Percentiles rank a stretch among this genome's conserved stretches.
Conservation (phyloP, 1,284 basidiomycete genomes). For the Malassezia slooffiae region DNA sequence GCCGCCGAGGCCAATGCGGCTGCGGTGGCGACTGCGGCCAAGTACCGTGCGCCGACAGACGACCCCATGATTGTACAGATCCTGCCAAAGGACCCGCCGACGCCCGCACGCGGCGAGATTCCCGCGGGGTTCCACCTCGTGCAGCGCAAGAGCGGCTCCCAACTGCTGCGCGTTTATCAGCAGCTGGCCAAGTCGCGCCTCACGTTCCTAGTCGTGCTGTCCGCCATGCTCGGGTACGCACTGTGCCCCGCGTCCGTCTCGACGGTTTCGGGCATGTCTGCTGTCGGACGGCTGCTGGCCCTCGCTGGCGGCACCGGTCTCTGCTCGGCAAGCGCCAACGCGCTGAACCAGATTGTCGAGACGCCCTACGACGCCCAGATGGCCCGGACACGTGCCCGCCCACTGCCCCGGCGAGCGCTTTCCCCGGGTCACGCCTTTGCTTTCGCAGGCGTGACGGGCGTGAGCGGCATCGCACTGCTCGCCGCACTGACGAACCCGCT, state of each 20-base stretch:
- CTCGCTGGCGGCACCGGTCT: constrained; percentile 80
- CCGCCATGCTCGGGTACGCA: constrained; percentile 84
- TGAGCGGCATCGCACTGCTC: constrained; percentile 66
- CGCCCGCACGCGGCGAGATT: background rate
- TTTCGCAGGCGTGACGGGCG: constrained; percentile 65
- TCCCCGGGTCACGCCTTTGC: constrained; percentile 70
- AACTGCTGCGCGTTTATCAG: constrained; percentile 53
- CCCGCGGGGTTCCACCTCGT: constrained; percentile 7
- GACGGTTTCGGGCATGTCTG: constrained; percentile 18
- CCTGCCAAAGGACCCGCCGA: constrained; percentile 1
- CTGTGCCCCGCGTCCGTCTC: constrained; percentile 53
- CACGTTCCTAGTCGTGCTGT: constrained; percentile 76
- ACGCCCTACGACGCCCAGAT: constrained; percentile 95
- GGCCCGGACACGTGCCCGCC: constrained; percentile 74
- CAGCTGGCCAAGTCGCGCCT: constrained; percentile 80
- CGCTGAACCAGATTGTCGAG: constrained; percentile 90
- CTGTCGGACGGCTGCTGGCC: constrained; percentile 56
- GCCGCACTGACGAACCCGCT: constrained; percentile 78
- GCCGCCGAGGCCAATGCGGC: background rate
- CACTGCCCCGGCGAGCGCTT: constrained; percentile 73
- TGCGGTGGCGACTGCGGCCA: no score
- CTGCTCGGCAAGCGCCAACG: constrained; percentile 84
- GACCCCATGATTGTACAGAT: constrained; percentile 8
- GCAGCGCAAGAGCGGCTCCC: background rate
- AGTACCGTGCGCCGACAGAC: constrained; percentile 7